Conservation (phyloP, 1,284 basidiomycete species). For the Cystobasidium slooffiae region DNA sequence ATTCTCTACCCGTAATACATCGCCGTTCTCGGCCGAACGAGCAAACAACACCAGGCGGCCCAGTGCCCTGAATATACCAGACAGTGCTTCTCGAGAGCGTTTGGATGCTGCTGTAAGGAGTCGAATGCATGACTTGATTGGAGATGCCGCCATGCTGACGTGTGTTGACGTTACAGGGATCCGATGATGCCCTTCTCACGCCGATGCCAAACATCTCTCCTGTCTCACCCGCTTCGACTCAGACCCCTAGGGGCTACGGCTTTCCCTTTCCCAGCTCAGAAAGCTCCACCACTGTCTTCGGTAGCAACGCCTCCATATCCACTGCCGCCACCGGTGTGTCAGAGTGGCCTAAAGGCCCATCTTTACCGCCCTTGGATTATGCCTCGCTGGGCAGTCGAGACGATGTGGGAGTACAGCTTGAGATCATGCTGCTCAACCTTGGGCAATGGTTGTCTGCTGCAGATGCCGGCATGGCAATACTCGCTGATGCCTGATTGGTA, state of each 20-base stretch:
- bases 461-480: constrained; percentile 58
- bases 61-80: constrained; percentile 26
- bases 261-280: constrained; percentile 23
- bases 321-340: not conserved
- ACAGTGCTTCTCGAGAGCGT: not conserved
- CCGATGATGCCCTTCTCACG: constrained; percentile 34
- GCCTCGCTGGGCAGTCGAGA: constrained; percentile 66
- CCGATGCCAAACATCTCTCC: constrained; percentile 39
- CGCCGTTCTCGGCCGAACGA: constrained; percentile 13
- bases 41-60: constrained; percentile 22
- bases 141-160: not conserved
- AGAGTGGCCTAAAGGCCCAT: constrained; percentile 53
- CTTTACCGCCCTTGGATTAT: constrained; percentile 72
- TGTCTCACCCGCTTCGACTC: not conserved
- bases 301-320: not conserved
- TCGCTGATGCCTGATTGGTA: not conserved
- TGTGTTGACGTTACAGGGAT: not conserved
- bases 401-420: constrained; percentile 72
- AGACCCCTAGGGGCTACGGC: constrained; percentile 4
- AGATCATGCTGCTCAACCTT: constrained; percentile 76
- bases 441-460: constrained; percentile 78
- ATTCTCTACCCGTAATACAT: not conserved
- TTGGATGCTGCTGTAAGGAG: not conserved
- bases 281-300: not conserved
- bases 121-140: not conserved